These are phyloP conservation scores for Colletotrichum trifolii DNA, from an alignment of 2,329 filamentous ascomycete species.

Conservation along the genomic window DNA sequence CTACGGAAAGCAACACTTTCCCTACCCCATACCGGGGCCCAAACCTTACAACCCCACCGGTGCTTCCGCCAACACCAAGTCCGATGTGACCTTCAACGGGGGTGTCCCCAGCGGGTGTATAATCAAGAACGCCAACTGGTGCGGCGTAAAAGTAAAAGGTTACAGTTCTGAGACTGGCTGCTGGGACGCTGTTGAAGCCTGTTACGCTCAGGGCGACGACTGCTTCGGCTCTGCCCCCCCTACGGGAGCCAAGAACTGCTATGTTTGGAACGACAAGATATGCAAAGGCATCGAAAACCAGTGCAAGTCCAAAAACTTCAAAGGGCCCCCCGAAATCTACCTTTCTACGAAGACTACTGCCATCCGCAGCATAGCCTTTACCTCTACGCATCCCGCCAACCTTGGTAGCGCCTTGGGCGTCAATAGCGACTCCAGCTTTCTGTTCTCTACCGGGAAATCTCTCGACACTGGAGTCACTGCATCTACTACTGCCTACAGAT, in stretches of 20 bases:
- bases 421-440: slow-evolving; percentile 23
- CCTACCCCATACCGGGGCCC: slow-evolving; percentile 70
- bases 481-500: too few relatives aligned
- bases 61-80: slow-evolving; percentile 24
- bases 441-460: too few relatives aligned
- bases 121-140: slow-evolving; percentile 79
- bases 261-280: slow-evolving; percentile 67
- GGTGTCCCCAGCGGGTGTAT: slow-evolving; percentile 67
- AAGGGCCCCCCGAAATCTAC: slow-evolving; percentile 59
- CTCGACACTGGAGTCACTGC: too few relatives aligned
- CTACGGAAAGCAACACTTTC: slow-evolving; percentile 59
- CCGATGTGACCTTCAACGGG: slow-evolving; percentile 51
- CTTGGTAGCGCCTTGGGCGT: slow-evolving; percentile 14
- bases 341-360: slow-evolving; percentile 47
- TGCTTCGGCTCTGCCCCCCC: slow-evolving; percentile 71
- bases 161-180: slow-evolving; percentile 69
- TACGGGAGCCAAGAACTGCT: slow-evolving; percentile 69
- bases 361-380: slow-evolving; percentile 49
- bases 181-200: slow-evolving; percentile 66
- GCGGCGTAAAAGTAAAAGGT: slow-evolving; percentile 67
- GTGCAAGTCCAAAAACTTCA: slow-evolving; percentile 55
- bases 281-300: slow-evolving; percentile 61
- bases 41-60: slow-evolving; percentile 58
- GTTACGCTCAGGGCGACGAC: slow-evolving; percentile 67
- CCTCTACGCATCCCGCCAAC: slow-evolving; percentile 38